Conservation (phyloP, 257 asterid species). For the Solanum pimpinellifolium region DNA sequence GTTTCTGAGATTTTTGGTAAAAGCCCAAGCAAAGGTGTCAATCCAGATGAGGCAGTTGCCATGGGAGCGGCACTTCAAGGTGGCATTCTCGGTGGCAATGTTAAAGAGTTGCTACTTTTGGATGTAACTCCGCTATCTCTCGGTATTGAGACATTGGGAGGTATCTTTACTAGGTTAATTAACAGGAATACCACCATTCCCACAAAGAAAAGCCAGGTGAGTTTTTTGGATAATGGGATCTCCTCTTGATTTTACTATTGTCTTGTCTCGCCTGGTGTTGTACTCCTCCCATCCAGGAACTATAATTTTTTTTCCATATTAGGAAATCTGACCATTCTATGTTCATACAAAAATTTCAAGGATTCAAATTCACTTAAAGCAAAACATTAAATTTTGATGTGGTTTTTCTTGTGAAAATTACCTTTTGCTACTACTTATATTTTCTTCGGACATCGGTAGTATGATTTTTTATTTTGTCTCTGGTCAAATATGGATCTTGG, state of each 20-base stretch:
- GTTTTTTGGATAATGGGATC: not conserved
- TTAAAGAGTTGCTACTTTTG: slow-evolving; percentile 65
- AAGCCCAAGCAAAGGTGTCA: slow-evolving; percentile 75
- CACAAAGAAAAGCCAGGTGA: slow-evolving; percentile 64
- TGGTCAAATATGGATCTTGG: not conserved
- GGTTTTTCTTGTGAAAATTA: not conserved
- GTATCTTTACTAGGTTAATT: slow-evolving; percentile 62
- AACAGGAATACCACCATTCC: slow-evolving; percentile 74
- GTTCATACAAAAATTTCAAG: not conserved
- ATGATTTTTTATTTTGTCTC: not conserved
- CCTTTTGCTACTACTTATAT: not conserved
- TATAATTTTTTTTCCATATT: not conserved
- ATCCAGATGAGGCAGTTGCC: slow-evolving; percentile 83
- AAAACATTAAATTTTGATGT: not conserved
- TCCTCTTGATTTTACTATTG: not conserved
- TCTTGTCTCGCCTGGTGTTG: not conserved
- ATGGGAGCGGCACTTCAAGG: slow-evolving; percentile 87
- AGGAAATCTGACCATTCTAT: not conserved
- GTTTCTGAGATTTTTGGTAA: slow-evolving; percentile 63
- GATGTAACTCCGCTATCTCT: slow-evolving; percentile 80
- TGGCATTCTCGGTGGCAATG: slow-evolving; percentile 76
- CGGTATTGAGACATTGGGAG: slow-evolving; percentile 77
- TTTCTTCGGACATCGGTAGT: not conserved
- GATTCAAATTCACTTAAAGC: not conserved
- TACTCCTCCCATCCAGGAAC: not conserved